Base-by-base conservation (phyloP, 2,329 filamentous ascomycete genomes). In the Pseudophaeomoniella oleicola region DNA sequence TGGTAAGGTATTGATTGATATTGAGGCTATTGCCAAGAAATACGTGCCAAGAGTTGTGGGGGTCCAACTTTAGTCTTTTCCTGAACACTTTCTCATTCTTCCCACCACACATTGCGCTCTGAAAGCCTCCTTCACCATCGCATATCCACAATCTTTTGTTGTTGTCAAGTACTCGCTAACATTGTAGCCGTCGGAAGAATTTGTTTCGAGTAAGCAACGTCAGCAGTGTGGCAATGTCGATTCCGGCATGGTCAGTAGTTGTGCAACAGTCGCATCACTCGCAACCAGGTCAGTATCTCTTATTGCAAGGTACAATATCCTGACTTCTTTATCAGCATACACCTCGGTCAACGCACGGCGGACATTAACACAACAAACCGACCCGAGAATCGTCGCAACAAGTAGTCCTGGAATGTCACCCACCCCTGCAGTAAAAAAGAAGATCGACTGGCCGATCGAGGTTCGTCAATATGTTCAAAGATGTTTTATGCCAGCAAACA, bases 381-480 rank as follows among this genome's bases (percentile, higher is more conserved):
- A 27, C n/a, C 22, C 22, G 22, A 9, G 9, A n/a, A n/a, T 27
- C n/a, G 6, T n/a, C 6, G 9, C 22, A 27, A 9, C 22, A 27
- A 6, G 9, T 27, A 27, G n/a, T 27, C 22, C 6, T 27, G 9
- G n/a, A n/a, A 27, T 27, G 22, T 27, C 22, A 9, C n/a, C 22
- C n/a, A 6, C 56, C 63, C 35, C 55, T 55, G 34, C 46, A 42
- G 37, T 60, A 43, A 66, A 69, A 56, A 61, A 62, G 68, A 53
- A 83, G 80, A 63, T 77, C 49, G 75, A 81, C 48, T 96, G 85
- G 79, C 78, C 86, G 19, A 65, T 73, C 31, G 73, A 79, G n/a
- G 84, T 96, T 41, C 81, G 86, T 48, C 67, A 71, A 46, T 96
- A 94, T 61, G 88, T 96, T 19, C 80, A 86, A 51, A 78, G 86